Evolutionary conservation across 2,329 filamentous ascomycete species (phyloP), one percentile per base, ranked within the genome.

Genomic region (Cytospora piceicola): DNA sequence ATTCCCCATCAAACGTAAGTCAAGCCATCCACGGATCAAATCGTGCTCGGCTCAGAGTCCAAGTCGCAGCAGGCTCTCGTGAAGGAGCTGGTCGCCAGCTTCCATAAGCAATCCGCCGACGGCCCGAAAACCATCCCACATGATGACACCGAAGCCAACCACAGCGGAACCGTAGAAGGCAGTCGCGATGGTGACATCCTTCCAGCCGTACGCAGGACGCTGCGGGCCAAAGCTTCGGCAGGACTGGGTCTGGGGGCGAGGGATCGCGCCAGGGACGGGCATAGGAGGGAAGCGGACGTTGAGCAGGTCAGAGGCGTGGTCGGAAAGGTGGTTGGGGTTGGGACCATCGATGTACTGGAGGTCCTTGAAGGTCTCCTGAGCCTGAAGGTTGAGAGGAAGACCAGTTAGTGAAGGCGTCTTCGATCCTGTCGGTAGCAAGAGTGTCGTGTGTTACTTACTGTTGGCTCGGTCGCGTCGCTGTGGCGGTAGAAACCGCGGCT

Each of bases 401-500:
- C 29, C 52, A 55, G 34, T 24, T 27, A 42, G 27, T 30, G 9
- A 17, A 9, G 4, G 24, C 15, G 14, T 30, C 8, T 17, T 7
- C 22, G 34, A 36, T 15, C 29, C 8, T 7, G 6, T 2, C 27
- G 14, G 53, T 32, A 9, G 14, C 7, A 20, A 7, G 4, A 29
- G 27, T n/a, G n/a, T n/a, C n/a, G 30, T 9, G 29, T 24, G 9
- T 8, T 7, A 54, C 42, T 30, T 27, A 58, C 61, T 17, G 36
- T 42, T 24, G 29, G 29, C n/a, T 24, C 22, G 54, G 54, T 36
- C 4, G 22, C 54, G 54, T 34, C 29, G 39, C 27, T 34, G 42
- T 36, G 61, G 36, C 61, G 61, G 22, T 58, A 39, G 8, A 30
- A 53, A 22, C 54, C 42, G 20, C 54, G 42, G 17, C 20, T 52